A percentile compares a stretch with the other conserved stretches of the same genome.
phyloP scores from a whole-genome alignment of 192 early-diverging fungal genomes.

The Linnemannia zychae region DNA sequence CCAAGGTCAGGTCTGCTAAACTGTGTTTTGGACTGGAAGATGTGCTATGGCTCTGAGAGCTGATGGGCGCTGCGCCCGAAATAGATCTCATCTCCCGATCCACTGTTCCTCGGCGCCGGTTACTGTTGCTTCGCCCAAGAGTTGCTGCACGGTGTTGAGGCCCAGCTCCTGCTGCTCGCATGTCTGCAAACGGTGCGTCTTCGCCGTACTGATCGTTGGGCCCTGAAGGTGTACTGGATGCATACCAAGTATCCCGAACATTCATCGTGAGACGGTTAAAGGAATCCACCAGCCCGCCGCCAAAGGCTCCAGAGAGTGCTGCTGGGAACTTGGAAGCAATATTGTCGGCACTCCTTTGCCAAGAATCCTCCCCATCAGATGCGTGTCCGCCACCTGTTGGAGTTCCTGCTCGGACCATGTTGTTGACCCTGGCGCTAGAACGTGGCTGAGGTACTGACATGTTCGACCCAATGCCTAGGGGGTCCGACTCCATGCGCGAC shows the following conservation, averaged over 20 bases:
- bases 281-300: conserved; percentile 37
- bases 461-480: conserved; percentile 18
- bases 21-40: conserved; percentile 43
- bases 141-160: conserved; percentile 39
- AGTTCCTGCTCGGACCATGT: not conserved
- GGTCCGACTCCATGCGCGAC: conserved; percentile 10
- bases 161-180: conserved; percentile 7
- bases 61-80: not conserved
- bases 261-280: conserved; percentile 45
- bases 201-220: not conserved
- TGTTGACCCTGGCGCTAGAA: conserved; percentile 4
- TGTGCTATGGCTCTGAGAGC: conserved; percentile 12
- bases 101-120: conserved; percentile 16
- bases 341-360: conserved; percentile 41
- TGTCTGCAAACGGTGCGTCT: conserved; percentile 25
- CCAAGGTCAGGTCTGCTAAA: conserved; percentile 39
- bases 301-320: conserved; percentile 42
- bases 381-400: not conserved
- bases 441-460: conserved; percentile 2
- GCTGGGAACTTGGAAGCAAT: conserved; percentile 42
- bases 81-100: conserved; percentile 43
- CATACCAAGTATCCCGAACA: conserved; percentile 52
- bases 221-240: conserved; percentile 9
- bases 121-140: conserved; percentile 40
- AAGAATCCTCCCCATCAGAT: conserved; percentile 25